Percentiles rank a stretch among this genome's conserved stretches.
Conservation (phyloP, 2,329 filamentous ascomycete genomes). For the Apiospora phragmitis region DNA sequence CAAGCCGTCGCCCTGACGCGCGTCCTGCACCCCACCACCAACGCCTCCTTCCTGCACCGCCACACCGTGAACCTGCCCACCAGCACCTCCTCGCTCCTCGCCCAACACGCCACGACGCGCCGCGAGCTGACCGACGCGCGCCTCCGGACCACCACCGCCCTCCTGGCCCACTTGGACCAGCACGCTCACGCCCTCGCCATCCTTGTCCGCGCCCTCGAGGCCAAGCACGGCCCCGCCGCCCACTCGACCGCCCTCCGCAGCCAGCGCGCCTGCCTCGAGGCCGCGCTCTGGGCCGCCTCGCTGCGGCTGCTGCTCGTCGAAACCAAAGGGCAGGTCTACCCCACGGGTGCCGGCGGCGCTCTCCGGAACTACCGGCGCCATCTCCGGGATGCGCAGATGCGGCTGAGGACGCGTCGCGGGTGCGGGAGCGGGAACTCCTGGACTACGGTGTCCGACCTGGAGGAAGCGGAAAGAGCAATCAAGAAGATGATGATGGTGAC, state of each 20-base stretch:
- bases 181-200: constrained; percentile 40
- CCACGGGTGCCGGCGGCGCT: constrained; percentile 37
- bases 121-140: constrained; percentile 39
- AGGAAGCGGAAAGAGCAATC: too few species aligned
- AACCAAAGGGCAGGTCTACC: constrained; percentile 42
- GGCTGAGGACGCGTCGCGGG: constrained; percentile 46
- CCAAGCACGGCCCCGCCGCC: constrained; percentile 55
- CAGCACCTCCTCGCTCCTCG: constrained; percentile 38
- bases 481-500: constrained; percentile 26
- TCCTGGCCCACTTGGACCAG: constrained; percentile 40
- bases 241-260: constrained; percentile 53
- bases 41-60: constrained; percentile 60
- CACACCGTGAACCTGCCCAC: constrained; percentile 50
- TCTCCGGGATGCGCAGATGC: constrained; percentile 47
- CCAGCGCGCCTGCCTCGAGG: constrained; percentile 42
- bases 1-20: constrained; percentile 51
- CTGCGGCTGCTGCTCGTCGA: constrained; percentile 33
- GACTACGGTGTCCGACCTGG: constrained; percentile 48
- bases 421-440: constrained; percentile 43
- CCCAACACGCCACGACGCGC: constrained; percentile 31
- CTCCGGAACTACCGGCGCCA: constrained; percentile 50
- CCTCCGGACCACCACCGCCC: constrained; percentile 34
- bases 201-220: constrained; percentile 53
- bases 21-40: constrained; percentile 49
- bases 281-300: constrained; percentile 42